Base-by-base conservation (phyloP, 2,329 filamentous ascomycete species). In the Fusarium acutatum region DNA sequence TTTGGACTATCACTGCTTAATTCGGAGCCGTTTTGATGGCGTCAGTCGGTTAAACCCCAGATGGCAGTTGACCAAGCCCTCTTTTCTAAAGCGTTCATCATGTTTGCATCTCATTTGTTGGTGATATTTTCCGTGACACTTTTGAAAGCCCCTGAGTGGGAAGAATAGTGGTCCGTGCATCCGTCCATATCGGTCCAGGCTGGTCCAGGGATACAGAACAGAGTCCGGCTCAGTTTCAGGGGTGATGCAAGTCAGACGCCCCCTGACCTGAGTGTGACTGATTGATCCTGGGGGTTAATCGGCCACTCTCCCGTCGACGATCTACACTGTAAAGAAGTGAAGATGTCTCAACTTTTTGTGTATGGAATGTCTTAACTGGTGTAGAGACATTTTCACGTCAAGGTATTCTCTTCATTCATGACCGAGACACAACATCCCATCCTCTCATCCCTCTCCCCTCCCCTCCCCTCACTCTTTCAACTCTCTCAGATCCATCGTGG, bases 161-260 rank as follows among this genome's bases (percentile, higher is more conserved):
- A 24, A 43, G 50, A 67, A 53, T 68, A 67, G 71, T 74, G 71
- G 68, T 73, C 75, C 73, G 73, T 76, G 75, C 60, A 40, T 66
- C 66, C 40, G 44, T 34, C 47, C 47, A 43, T 30, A 57, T 35
- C n/a, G n/a, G 43, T 62, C 53, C 58, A 54, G 43, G 47, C 49
- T 56, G 43, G 60, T 43, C 40, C 38, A 68, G 44, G 64, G 56
- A 52, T 24, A 49, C 32, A 26, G 32, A 47, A 37, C 35, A 67
- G 54, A 69, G 67, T 66, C 71, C 54, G 64, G 44, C 18, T 37
- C 41, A 50, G 54, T 32, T 24, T 58, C 54, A 69, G 71, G 71
- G 60, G 61, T 64, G 38, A 61, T 75, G 67, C 75, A 76, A 76
- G 74, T 68, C 72, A 77, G 72, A 73, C 71, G 62, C 65, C 74